Base-by-base conservation (phyloP, 805 yeast genomes). In the Pichia manshurica region DNA sequence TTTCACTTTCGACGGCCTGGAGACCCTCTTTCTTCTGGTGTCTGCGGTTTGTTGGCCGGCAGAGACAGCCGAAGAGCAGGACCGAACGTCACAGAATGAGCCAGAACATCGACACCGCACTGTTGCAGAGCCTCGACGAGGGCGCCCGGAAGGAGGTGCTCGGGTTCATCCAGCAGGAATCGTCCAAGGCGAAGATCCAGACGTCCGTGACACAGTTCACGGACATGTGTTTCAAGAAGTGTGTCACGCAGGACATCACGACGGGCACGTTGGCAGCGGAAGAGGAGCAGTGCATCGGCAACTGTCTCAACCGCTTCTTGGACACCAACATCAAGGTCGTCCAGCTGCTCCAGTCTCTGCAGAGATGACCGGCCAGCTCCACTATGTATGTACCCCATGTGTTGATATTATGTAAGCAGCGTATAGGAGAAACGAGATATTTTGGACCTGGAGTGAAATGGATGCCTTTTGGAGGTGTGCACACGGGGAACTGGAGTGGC, bases 271-370 rank as follows among this genome's bases (percentile, higher is more conserved):
- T 89, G 54, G 72, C 73, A 53, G 45, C 68, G 2, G 64, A 65
- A 47, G 97, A 90, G 66, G 85, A 83, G 55, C 66, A 71, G 32
- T 90, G 97, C 64, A 69, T 90, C 62, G 68, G 73, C 50, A 84
- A 84, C 70, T 90, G 98, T 66, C 79, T 90, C 56, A 84, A 86
- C 68, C 70, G 95, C 55, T 90, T 85, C 65, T 72, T 90, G 57
- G 96, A 90, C 64, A 84, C 95, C 34, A 90, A 89, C 65, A 83
- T 86, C 63, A 78, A 82, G 68, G 83, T 90, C 44, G 95, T 90
- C 17, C 81, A 84, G 52, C 70, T 65, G 64, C 35, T 57, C 2
- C 60, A 56, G 32, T 48, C 56, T 4, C 19, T 53, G 25, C 57
- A 56, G 23, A 52, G 47, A 38, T 56, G 31, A 25, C n/a, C 2